Evolutionary conservation across 2,329 filamentous ascomycete species (phyloP), one percentile per base, ranked within the genome.

Genomic region (Aspergillus ibericus): DNA sequence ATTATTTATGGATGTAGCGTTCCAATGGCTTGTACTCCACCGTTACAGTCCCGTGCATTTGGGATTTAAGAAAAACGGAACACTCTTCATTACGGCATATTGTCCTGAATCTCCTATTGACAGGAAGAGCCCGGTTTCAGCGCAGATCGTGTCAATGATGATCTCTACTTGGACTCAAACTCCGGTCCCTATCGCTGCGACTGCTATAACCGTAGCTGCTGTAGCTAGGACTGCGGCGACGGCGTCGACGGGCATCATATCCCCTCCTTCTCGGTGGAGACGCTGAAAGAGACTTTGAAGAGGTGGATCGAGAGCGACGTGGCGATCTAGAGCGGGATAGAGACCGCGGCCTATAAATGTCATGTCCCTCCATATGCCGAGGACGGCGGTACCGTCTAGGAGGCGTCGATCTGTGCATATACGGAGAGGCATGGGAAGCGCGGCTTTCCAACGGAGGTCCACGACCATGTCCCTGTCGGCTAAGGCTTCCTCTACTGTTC

Each of bases 131-230:
- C 7, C 25, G 4, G 27, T 16, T 16, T 46, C 13, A 29, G 9
- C 6, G 7, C n/a, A 9, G 15, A 9, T 9, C 15, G 62, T 74
- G 69, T 36, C 72, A 67, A 55, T 63, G 67, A 27, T 70, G 70
- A 46, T 66, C 71, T 44, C 57, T 84, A 82, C 73, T 87, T 83
- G 75, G 67, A 58, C 70, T 72, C 18, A 65, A 77, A 76, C 74
- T 82, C 80, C 68, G 76, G 68, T 70, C 78, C 59, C 61, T 73
- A 63, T 80, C 82, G 63, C 81, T 81, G 67, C 81, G 79, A 66
- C 82, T 84, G 67, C 81, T 84, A 65, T 85, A 85, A 55, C 83
- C 83, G 65, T 86, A 86, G 63, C 84, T 86, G 66, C 81, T 84
- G 66, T 87, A 87, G 66, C 85, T 88, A 4, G 83, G 83, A 65